Evolutionary conservation across 2,329 filamentous ascomycete genomes (phyloP).

Genomic region (Talaromyces sp.): DNA sequence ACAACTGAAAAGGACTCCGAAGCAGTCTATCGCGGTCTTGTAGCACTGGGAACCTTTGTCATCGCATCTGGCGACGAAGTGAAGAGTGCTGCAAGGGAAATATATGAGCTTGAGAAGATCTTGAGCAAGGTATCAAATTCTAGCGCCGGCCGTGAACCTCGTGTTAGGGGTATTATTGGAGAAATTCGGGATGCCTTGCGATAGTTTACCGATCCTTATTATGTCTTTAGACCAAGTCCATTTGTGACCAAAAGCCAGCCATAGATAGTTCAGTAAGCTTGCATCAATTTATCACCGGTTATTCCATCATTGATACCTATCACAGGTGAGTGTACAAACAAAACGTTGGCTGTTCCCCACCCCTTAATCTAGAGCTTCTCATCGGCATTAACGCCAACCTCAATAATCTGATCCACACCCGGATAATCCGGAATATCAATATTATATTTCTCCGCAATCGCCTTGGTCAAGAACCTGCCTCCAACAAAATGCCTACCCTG

Average conservation of each 20-base stretch:
- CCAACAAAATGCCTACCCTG: conserved; percentile 87
- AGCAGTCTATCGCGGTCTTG: conserved; percentile 75
- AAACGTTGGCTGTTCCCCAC: not conserved
- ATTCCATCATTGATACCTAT: not conserved
- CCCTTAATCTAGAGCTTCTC: conserved; percentile 29
- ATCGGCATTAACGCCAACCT: conserved; percentile 54
- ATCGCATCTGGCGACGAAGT: conserved; percentile 57
- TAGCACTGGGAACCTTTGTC: conserved; percentile 76
- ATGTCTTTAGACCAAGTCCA: not conserved
- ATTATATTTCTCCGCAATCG: conserved; percentile 78
- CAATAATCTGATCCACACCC: conserved; percentile 84
- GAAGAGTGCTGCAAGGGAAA: conserved; percentile 55
- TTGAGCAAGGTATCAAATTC: conserved; percentile 49
- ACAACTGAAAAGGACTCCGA: conserved; percentile 70
- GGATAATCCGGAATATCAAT: conserved; percentile 79
- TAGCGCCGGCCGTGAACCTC: conserved; percentile 54
- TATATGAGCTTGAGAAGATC: conserved; percentile 51
- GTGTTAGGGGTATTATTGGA: conserved; percentile 57
- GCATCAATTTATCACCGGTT: conserved; percentile 4
- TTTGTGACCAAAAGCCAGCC: not conserved
- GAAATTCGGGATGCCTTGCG: conserved; percentile 54
- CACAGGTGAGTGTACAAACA: not conserved
- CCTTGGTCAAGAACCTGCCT: conserved; percentile 77
- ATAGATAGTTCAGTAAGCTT: conserved; percentile 9
- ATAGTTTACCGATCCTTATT: not conserved